Evolutionary conservation across 148 eudicot species (phyloP).

Genomic region (Gaultheria prostrata): DNA sequence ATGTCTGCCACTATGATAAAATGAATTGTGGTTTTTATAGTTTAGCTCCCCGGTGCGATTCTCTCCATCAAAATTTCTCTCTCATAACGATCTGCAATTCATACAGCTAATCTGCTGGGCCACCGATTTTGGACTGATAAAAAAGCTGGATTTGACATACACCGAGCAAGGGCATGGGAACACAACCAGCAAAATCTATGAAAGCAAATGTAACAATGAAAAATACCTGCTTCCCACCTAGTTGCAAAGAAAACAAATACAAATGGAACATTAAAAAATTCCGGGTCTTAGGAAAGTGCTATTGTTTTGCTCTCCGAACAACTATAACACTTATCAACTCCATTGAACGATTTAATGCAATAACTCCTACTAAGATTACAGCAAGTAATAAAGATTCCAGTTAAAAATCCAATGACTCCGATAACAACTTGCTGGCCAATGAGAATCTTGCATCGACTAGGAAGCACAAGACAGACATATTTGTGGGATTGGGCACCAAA

Average conservation of each 20-base stretch:
- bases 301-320: not conserved
- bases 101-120: not conserved
- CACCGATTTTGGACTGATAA: not conserved
- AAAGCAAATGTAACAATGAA: not conserved
- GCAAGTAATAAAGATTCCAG: not conserved
- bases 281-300: not conserved
- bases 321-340: not conserved
- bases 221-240: not conserved
- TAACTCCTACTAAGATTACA: not conserved
- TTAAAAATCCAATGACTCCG: not conserved
- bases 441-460: not conserved
- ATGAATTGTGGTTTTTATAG: not conserved
- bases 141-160: not conserved
- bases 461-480: not conserved
- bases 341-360: not conserved
- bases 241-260: not conserved
- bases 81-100: not conserved
- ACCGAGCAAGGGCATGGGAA: not conserved
- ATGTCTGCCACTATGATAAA: not conserved
- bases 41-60: not conserved
- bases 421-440: not conserved
- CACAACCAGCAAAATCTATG: not conserved
- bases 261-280: not conserved
- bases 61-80: not conserved
- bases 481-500: not conserved